Conservation (phyloP, 176 grass and related monocot species). For the Avena eriantha region DNA sequence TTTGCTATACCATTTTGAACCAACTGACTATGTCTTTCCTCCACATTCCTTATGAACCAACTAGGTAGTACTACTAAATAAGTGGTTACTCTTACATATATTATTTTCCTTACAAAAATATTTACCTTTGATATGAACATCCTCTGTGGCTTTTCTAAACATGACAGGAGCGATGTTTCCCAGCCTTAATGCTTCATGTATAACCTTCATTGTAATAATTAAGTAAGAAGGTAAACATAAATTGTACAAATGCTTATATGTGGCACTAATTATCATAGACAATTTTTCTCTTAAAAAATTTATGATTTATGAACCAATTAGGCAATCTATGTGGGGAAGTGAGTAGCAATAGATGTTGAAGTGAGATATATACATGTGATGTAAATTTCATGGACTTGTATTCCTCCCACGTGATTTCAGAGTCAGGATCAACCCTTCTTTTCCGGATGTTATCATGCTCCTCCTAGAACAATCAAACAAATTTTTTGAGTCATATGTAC, state of each 20-base stretch:
- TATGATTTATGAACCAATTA: too few relatives aligned
- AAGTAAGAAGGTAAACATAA: not conserved
- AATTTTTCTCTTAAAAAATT: too few relatives aligned
- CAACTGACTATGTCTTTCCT: too few relatives aligned
- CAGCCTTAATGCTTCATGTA: constrained; percentile 56
- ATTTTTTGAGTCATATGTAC: too few relatives aligned
- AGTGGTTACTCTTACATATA: not conserved
- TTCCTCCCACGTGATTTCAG: constrained; percentile 64
- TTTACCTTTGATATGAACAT: constrained; percentile 58
- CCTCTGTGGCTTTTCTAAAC: constrained; percentile 61
- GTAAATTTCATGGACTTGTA: constrained; percentile 76
- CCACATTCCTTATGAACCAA: too few relatives aligned
- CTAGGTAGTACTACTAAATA: too few relatives aligned
- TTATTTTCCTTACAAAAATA: not conserved
- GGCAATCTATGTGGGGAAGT: not conserved
- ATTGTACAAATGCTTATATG: not conserved
- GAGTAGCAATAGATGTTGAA: not conserved
- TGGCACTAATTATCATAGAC: not conserved
- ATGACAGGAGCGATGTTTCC: constrained; percentile 56
- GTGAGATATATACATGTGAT: constrained; percentile 44
- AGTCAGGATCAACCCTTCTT: constrained; percentile 40
- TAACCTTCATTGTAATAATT: constrained; percentile 47
- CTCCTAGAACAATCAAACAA: constrained; percentile 32
- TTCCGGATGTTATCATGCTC: constrained; percentile 55
- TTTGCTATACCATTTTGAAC: too few relatives aligned